Base-by-base conservation (phyloP, 148 eudicot genomes). In the Diospyros lotus region DNA sequence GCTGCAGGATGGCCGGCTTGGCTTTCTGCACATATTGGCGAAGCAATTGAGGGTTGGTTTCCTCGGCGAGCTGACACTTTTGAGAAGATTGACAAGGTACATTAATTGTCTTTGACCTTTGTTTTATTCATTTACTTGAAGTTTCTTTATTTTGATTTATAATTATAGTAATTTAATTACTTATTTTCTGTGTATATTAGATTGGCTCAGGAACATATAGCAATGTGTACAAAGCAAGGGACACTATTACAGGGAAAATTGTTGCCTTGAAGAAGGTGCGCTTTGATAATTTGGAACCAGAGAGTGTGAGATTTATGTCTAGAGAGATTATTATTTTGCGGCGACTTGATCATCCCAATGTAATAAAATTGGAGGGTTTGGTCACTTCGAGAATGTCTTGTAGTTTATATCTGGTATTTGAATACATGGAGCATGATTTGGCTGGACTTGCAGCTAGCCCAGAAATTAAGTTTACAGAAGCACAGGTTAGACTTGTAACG, bases 1-100 rank as follows among this genome's bases (percentile, higher is more conserved):
- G 97, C 98, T 8, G 98, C 98, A 70, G 98, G 97, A 42, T 94
- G 98, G 98, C 98, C 98, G 4, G 76, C 93, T 75, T 94, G 98
- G 98, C 89, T 94, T 13, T 90, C 97, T 0, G 90, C 88, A n/a
- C 93, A 89, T 80, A 89, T 90, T 1, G 97, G 90, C 50, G 98
- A 94, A 80, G 98, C 96, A 3, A 85, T 94, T 71, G 88, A 94
- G 73, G 98, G 98, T n/a, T 94, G 98, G 98, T 77, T 93, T 77
- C 97, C 98, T 40, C 84, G 98, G 46, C 88, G 97, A 56, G 98
- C 97, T 0, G 98, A 94, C 80, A 83, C 91, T 74, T 94, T 94
- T 66, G 97, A 92, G 77, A 94, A 92, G 78, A 94, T 94, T 75
- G 98, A 94, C 75, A 94, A 94, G 97, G 98, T 89, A 63, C 43